Conservation (phyloP, 139 green algal genomes). For the Ettlia oleoabundans region DNA sequence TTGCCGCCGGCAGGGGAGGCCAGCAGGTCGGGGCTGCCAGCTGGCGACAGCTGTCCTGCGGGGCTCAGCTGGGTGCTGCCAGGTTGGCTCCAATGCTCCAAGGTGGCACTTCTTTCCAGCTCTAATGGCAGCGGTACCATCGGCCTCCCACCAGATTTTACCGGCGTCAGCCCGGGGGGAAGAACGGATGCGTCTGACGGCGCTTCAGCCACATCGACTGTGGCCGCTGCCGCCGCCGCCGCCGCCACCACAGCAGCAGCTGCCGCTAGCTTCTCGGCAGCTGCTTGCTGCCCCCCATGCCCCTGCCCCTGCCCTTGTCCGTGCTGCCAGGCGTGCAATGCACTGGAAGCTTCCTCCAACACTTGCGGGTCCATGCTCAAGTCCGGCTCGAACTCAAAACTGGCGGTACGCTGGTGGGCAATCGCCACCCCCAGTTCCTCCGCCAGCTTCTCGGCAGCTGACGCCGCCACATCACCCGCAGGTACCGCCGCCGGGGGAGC, state of each 20-base stretch:
- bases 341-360: neutral
- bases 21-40: neutral
- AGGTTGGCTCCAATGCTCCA: constrained; percentile 30
- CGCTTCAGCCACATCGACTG: neutral
- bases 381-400: constrained; percentile 1
- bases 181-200: neutral
- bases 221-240: too few species aligned
- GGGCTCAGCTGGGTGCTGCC: neutral
- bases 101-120: constrained; percentile 23
- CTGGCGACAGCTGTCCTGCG: neutral
- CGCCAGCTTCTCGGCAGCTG: neutral
- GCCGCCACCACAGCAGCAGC: neutral
- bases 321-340: constrained; percentile 9
- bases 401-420: neutral
- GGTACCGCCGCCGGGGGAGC: neutral
- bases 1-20: neutral
- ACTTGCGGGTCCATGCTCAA: neutral
- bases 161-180: neutral
- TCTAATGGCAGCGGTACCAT: too few species aligned
- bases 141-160: neutral
- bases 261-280: neutral
- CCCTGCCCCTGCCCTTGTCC: neutral
- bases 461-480: neutral
- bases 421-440: neutral
- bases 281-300: too few species aligned